Evolutionary conservation across 257 asterid genomes (phyloP).

Genomic region (Cinchona pubescens): DNA sequence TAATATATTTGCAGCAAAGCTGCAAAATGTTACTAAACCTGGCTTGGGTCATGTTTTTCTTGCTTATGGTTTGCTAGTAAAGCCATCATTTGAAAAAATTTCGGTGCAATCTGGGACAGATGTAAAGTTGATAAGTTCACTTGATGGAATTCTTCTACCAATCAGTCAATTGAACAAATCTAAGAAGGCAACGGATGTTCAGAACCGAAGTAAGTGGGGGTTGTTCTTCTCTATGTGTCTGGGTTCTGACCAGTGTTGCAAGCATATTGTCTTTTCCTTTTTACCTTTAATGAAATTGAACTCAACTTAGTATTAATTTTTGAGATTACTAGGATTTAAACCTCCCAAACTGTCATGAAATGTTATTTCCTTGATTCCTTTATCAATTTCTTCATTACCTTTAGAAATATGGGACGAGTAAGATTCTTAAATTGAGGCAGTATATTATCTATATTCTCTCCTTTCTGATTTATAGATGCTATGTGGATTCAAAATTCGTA

Average conservation of each 20-base stretch:
- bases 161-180: constrained; percentile 49
- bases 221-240: neutral
- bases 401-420: neutral
- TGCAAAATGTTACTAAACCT: constrained; percentile 50
- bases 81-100: constrained; percentile 77
- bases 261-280: neutral
- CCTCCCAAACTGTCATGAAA: neutral
- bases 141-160: constrained; percentile 73
- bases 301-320: neutral
- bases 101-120: constrained; percentile 69
- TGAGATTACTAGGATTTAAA: neutral
- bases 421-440: neutral
- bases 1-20: constrained; percentile 70
- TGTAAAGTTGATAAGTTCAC: constrained; percentile 49
- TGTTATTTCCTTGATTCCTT: neutral
- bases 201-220: constrained; percentile 47
- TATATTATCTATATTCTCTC: neutral
- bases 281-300: neutral
- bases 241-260: neutral
- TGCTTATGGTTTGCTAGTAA: constrained; percentile 73
- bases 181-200: constrained; percentile 41
- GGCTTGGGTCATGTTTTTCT: constrained; percentile 56
- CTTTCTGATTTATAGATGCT: constrained; percentile 5
- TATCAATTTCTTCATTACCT: neutral
- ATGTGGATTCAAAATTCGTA: neutral